phyloP scores from a whole-genome alignment of 495 filamentous ascomycete genomes.

The Trichoderma virens region DNA sequence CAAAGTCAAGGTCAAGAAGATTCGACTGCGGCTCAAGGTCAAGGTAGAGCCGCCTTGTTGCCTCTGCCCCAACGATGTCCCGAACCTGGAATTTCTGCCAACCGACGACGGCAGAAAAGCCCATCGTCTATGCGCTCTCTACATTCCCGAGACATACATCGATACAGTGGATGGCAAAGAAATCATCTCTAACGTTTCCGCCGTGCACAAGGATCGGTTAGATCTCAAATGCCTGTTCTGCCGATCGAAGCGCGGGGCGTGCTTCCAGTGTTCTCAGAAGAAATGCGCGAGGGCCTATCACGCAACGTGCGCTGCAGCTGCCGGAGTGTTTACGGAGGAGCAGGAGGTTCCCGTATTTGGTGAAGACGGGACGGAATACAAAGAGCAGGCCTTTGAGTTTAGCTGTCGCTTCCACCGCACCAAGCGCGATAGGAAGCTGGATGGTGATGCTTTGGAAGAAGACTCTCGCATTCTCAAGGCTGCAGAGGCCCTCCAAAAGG shows the following conservation, averaged over 20 bases:
- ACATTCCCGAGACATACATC: conserved; percentile 88
- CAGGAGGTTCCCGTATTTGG: conserved; percentile 78
- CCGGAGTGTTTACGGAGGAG: conserved; percentile 85
- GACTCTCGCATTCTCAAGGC: conserved; percentile 60
- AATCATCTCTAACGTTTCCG: conserved; percentile 65
- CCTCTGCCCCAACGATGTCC: conserved; percentile 87
- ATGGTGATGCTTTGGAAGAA: conserved; percentile 60
- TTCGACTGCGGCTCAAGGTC: conserved; percentile 59
- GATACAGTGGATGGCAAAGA: conserved; percentile 60
- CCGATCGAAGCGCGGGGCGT: conserved; percentile 83
- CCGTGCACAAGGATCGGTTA: conserved; percentile 77
- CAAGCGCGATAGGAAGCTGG: conserved; percentile 66
- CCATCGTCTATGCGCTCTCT: conserved; percentile 82
- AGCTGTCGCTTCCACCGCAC: conserved; percentile 89
- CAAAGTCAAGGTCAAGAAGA: conserved; percentile 61
- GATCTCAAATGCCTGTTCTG: conserved; percentile 94
- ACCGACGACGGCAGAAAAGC: conserved; percentile 85
- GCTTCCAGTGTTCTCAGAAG: conserved; percentile 93
- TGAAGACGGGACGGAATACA: conserved; percentile 87
- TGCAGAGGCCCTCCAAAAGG: conserved; percentile 57
- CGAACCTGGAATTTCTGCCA: conserved; percentile 71
- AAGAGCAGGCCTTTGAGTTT: conserved; percentile 80
- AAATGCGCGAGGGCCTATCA: conserved; percentile 94
- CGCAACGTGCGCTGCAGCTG: conserved; percentile 84
- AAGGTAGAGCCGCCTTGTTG: conserved; percentile 78